Conservation (phyloP, 2,329 filamentous ascomycete genomes). For the Sarocladium brachiariae region DNA sequence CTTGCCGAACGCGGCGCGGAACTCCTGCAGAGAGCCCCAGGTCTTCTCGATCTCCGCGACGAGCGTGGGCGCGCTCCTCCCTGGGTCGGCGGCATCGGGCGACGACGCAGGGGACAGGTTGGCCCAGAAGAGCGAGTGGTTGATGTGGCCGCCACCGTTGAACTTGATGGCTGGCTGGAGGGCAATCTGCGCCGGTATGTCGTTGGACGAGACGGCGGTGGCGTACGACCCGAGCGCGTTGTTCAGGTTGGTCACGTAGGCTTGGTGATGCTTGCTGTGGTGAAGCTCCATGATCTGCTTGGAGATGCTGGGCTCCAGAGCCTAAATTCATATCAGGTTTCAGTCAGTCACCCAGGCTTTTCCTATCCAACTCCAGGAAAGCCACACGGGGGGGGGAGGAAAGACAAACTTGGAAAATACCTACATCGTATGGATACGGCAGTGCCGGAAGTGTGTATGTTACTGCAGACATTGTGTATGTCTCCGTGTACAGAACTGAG, state of each 20-base stretch:
- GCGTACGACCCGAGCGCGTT: constrained; percentile 54
- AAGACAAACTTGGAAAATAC: no score
- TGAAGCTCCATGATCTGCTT: constrained; percentile 76
- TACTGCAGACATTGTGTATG: background rate
- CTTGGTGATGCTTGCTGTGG: constrained; percentile 71
- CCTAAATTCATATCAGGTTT: constrained; percentile 34
- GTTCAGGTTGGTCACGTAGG: constrained; percentile 73
- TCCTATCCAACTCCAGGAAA: background rate
- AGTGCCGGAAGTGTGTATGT: constrained; percentile 56
- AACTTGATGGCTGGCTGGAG: constrained; percentile 73
- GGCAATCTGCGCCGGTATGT: constrained; percentile 57
- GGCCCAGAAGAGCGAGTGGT: constrained; percentile 90
- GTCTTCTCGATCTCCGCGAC: constrained; percentile 52
- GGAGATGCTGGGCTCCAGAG: constrained; percentile 67
- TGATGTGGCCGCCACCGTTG: constrained; percentile 88
- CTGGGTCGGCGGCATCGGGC: constrained; percentile 49
- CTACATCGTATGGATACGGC: constrained; percentile 64
- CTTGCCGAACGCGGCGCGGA: constrained; percentile 59
- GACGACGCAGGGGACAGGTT: constrained; percentile 61
- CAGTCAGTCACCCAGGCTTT: background rate
- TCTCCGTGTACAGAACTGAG: no score
- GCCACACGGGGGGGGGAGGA: background rate
- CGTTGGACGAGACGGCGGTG: constrained; percentile 45
- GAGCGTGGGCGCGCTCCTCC: constrained; percentile 50
- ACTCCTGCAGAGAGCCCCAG: constrained; percentile 63